Evolutionary conservation across 1,139 yeast species (phyloP).

Genomic region (Williopsis jadinii): DNA sequence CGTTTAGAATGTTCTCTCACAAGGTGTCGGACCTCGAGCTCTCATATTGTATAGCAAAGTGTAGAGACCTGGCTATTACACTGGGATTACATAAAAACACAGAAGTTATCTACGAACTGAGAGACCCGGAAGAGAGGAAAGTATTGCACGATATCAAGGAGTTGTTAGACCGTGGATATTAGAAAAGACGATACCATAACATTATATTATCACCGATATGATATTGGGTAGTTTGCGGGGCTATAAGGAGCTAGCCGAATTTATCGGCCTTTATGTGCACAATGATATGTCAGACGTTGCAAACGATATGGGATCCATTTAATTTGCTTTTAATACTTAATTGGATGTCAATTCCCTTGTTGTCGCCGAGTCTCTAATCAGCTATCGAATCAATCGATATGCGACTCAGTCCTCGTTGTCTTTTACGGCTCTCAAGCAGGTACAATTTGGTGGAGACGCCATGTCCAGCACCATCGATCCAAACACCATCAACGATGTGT

Average conservation of each 20-base stretch:
- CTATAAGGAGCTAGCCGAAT: no score
- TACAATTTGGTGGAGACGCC: constrained; percentile 11
- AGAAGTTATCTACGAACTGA: constrained; percentile 16
- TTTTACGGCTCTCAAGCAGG: constrained; percentile 7
- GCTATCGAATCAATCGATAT: not conserved
- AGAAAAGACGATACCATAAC: no score
- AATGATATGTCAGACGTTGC: no score
- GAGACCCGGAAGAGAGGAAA: constrained; percentile 7
- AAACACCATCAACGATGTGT: constrained; percentile 36
- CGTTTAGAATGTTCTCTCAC: constrained; percentile 14
- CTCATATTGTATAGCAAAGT: constrained; percentile 13
- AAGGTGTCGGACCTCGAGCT: constrained; percentile 13
- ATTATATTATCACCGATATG: no score
- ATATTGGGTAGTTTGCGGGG: no score
- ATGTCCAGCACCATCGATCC: constrained; percentile 11
- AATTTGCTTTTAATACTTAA: no score
- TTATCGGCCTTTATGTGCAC: no score
- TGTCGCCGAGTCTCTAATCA: no score
- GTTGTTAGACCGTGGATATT: no score
- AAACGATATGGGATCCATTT: no score
- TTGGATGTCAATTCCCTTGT: no score
- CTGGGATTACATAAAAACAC: constrained; percentile 18
- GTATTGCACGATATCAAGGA: constrained; percentile 7
- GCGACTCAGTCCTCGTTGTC: constrained; percentile 8
- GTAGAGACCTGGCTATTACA: constrained; percentile 17